phyloP scores from a whole-genome alignment of 129 eudicot genomes.

The Tagetes patula region DNA sequence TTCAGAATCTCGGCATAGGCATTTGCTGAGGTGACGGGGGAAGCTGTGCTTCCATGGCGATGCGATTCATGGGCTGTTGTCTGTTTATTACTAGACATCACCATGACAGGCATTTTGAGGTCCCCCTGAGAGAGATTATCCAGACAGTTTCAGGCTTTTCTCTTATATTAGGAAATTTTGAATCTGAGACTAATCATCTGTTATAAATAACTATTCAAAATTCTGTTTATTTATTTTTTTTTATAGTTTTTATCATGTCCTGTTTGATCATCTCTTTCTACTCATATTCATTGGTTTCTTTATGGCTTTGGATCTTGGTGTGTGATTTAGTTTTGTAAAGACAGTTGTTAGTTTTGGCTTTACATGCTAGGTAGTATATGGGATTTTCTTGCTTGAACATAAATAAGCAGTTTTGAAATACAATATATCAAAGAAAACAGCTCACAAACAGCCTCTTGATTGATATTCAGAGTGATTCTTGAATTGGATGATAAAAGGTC shows the following conservation, averaged over 20 bases:
- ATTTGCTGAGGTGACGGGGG: slow-evolving; percentile 31
- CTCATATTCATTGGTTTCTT: background rate
- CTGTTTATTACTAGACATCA: slow-evolving; percentile 36
- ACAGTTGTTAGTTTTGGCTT: background rate
- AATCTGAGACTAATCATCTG: slow-evolving; percentile 47
- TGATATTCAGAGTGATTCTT: background rate
- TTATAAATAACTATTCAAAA: slow-evolving; percentile 41
- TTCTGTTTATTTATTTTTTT: slow-evolving; percentile 29
- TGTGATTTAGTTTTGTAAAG: background rate
- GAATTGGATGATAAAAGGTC: slow-evolving; percentile 20
- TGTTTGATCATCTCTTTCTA: slow-evolving; percentile 18
- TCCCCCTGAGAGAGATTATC: slow-evolving; percentile 30
- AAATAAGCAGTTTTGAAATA: background rate
- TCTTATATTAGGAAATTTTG: slow-evolving; percentile 55
- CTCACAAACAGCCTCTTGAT: background rate
- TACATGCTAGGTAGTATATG: background rate
- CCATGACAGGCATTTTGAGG: slow-evolving; percentile 34
- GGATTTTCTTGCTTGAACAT: background rate
- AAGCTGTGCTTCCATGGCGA: slow-evolving; percentile 35
- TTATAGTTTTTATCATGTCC: slow-evolving; percentile 25
- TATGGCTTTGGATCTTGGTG: background rate
- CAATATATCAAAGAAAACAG: background rate
- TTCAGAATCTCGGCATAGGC: slow-evolving; percentile 30
- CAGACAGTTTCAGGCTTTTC: slow-evolving; percentile 36
- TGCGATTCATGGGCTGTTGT: slow-evolving; percentile 31